Evolutionary conservation across 1,139 yeast species (phyloP), one percentile per base, ranked within the genome.

Genomic region (Debaryomycetaceae sp.): DNA sequence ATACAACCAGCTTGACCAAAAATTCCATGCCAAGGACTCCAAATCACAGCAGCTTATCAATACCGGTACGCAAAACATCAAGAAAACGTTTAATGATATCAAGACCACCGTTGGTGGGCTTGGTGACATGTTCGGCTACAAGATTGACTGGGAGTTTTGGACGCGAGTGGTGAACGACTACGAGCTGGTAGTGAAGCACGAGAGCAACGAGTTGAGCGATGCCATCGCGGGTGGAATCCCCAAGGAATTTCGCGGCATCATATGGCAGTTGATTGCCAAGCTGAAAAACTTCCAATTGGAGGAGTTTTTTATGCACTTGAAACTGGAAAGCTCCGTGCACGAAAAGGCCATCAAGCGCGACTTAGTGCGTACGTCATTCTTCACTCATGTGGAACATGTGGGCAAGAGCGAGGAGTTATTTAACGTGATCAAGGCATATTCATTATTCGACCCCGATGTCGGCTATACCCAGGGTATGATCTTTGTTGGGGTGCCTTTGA

Each of bases 381-480:
- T 83, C 42, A 71, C 83, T 15, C 72, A 72, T 39, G 75, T 77
- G 20, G 69, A 70, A 25, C 74, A 71, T 39, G 65, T 67, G 25
- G 60, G 62, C 38, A 67, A 67, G 44, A 56, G 63, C 4, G 78
- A 71, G 27, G 78, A 85, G 28, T 59, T 91, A 24, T 83, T 67
- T 51, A 77, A 78, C 38, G 80, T 91, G 20, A 75, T 91, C 41
- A 84, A 83, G 49, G 89, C 89, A 0, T 91, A 89, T 56, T 78
- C 93, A 14, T 60, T 86, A 31, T 83, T 78, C 53, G 97, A 91
- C 50, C 80, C 85, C 1, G 96, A 88, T 35, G 96, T 91, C 23
- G 98, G 98, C 0, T 91, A 91, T 51, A 91, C 96, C 1, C 97
- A 91, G 55, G 97, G 98, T 5, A 86, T 91, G 96, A 95, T 93